Base-by-base conservation (phyloP, 2,329 filamentous ascomycete species). In the Ceratocystis colombiana region DNA sequence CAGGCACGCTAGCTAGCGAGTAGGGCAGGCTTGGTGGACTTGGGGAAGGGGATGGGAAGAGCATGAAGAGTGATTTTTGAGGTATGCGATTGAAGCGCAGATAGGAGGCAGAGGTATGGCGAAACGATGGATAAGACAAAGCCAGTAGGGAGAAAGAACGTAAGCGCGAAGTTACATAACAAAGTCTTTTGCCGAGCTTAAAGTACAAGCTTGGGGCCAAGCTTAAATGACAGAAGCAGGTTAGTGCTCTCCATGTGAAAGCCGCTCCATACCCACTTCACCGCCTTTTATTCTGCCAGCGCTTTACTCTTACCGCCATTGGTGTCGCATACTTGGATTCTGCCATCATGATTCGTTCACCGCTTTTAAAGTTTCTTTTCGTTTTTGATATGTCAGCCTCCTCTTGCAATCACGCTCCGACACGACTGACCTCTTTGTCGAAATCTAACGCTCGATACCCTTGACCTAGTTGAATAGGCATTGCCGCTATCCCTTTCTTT, bases 301-400 rank as follows among this genome's bases (percentile, higher is more conserved):
- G 1, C 2, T 5, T n/a, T 33, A 5, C 7, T 25, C 48, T 53
- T n/a, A 15, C 48, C 48, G 48, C 22, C 48, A 41, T 15, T 41
- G 10, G 37, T 28, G 48, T 48, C 20, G 46, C 46, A 48, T 22
- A 7, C 48, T 53, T 12, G 3, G 10, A 59, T 59, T 59, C 55
- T 59, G 25, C 55, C 55, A 8, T 5, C 25, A 12, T 59, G 28
- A 17, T 30, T n/a, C 1, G 55, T 4, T 59, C 28, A 59, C 55
- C 55, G 55, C 55, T 28, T 59, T 59, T 30, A 59, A 59, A 59
- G 28, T 59, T 59, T 59, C 55, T 59, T 59, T 59, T 33, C 28
- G 28, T 17, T 37, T 37, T 37, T 59, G 55, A 20, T 33, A 59
- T 37, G 25, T 59, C 55, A 59, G 55, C 55, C 15, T 30, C 3